A percentile compares a stretch with the other conserved stretches of the same genome.
Evolutionary conservation across 495 filamentous ascomycete species (phyloP).

Genomic region (Penicillium malachiteum): DNA sequence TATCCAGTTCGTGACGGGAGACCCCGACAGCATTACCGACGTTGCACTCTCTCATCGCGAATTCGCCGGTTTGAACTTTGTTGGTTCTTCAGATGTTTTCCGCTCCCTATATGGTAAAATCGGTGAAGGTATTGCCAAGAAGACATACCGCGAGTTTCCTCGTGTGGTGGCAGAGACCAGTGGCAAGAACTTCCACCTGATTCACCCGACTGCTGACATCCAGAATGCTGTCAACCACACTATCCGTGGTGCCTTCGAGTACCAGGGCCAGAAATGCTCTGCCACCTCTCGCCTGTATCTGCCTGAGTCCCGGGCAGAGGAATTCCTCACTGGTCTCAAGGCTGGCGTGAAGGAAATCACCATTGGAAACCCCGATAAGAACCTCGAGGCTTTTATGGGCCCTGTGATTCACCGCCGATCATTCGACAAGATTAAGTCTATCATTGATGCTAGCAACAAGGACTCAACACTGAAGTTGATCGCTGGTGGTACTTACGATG

Average conservation of each 20-base stretch:
- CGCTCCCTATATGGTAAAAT: constrained; percentile 70
- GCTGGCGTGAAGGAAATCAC: constrained; percentile 35
- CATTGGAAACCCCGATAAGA: constrained; percentile 59
- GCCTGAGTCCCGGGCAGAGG: constrained; percentile 60
- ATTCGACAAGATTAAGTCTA: constrained; percentile 67
- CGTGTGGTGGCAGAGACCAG: constrained; percentile 84
- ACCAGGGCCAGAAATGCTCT: constrained; percentile 87
- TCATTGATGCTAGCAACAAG: constrained; percentile 66
- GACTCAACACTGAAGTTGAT: constrained; percentile 64
- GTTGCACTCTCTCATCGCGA: constrained; percentile 65
- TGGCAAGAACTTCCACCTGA: constrained; percentile 89
- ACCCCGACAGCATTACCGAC: constrained; percentile 71
- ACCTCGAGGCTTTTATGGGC: constrained; percentile 67
- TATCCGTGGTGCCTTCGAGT: constrained; percentile 85
- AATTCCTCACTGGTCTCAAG: constrained; percentile 58
- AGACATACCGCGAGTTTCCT: constrained; percentile 70
- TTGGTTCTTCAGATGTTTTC: constrained; percentile 80
- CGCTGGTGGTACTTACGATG: constrained; percentile 68
- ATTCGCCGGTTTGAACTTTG: constrained; percentile 78
- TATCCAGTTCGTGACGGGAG: constrained; percentile 79
- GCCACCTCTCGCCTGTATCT: constrained; percentile 78
- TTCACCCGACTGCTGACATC: constrained; percentile 72
- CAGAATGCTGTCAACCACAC: constrained; percentile 77
- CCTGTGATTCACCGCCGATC: constrained; percentile 73
- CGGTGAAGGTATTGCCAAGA: constrained; percentile 64